phyloP scores from a whole-genome alignment of 331 rosid species.

The Cydonia oblonga region DNA sequence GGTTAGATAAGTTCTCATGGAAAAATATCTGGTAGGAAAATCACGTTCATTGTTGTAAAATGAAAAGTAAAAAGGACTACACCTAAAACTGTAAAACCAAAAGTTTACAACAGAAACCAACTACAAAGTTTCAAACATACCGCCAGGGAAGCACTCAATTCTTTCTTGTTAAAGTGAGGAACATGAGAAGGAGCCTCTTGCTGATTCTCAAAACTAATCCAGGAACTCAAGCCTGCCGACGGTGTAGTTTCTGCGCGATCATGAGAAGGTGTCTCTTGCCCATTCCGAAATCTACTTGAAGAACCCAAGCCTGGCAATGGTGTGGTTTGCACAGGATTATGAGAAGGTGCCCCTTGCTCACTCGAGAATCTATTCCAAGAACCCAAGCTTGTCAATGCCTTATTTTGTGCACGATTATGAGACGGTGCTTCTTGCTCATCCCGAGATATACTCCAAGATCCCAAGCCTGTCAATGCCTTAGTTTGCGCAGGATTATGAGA shows the following conservation, averaged over 20 bases:
- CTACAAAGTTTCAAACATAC: constrained; percentile 26
- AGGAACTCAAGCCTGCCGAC: constrained; percentile 33
- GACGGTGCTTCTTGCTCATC: constrained; percentile 19
- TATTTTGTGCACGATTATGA: constrained; percentile 36
- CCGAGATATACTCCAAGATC: constrained; percentile 22
- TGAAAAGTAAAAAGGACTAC: neutral
- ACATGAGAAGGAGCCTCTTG: constrained; percentile 27
- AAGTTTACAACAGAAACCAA: neutral
- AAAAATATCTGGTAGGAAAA: neutral
- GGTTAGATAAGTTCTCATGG: neutral
- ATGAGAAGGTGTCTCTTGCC: too few relatives aligned
- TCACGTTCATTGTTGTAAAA: neutral
- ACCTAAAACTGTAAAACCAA: neutral
- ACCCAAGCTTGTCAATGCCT: constrained; percentile 42
- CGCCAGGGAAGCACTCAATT: constrained; percentile 49
- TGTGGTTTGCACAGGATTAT: too few relatives aligned
- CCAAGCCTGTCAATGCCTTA: constrained; percentile 42
- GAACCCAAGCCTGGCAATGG: too few relatives aligned
- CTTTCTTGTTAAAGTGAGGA: constrained; percentile 40
- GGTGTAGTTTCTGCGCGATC: constrained; percentile 31
- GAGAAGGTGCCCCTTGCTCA: neutral
- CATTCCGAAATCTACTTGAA: too few relatives aligned
- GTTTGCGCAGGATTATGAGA: constrained; percentile 17
- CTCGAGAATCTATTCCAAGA: constrained; percentile 24
- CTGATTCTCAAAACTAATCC: constrained; percentile 28